Base-by-base conservation (phyloP, 116 monocot genomes). In the Dioscorea cayenensis region DNA sequence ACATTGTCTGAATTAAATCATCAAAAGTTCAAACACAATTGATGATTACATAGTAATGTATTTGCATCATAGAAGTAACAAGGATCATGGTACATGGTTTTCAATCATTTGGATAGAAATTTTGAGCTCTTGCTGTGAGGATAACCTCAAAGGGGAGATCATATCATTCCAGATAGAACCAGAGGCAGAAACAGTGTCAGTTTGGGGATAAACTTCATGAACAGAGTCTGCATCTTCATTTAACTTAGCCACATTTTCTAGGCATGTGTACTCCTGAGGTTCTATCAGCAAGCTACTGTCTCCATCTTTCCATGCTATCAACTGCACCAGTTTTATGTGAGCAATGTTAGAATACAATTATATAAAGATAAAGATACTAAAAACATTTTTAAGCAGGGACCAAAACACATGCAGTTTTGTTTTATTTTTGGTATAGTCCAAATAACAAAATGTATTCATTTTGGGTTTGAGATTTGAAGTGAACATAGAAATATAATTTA, bases 241-340 rank as follows among this genome's bases (percentile, higher is more conserved):
- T 72, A 95, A 60, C 21, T 70, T 27, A 18, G 74, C 73, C 60
- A 92, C 77, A 72, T 75, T 82, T 51, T 80, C 71, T 38, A 95
- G 64, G 63, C 85, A 80, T 7, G 50, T 49, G 51, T 89, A 80
- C 70, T 90, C 87, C 7, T 63, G 66, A 0, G 78, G 81, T 10
- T 92, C 90, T 22, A 89, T 85, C 28, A 95, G 80, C 65, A 95
- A 50, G 64, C 52, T 74, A 80, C 81, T 92, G 29, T 52, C 68
- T 0, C 80, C 83, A 16, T 89, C 90, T 72, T 95, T 95, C 95
- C 95, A 92, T 13, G 68, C 95, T 64, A 95, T 90, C 27, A 95
- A 64, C 95, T 95, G 87, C 71, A 75, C 51, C 6, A 43, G 43
- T 23, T 32, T 32, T 64, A 6, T 64, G 16, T 3, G 14, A 36